Conservation (phyloP, 164 flowering plant species). For the Echeveria elegans region DNA sequence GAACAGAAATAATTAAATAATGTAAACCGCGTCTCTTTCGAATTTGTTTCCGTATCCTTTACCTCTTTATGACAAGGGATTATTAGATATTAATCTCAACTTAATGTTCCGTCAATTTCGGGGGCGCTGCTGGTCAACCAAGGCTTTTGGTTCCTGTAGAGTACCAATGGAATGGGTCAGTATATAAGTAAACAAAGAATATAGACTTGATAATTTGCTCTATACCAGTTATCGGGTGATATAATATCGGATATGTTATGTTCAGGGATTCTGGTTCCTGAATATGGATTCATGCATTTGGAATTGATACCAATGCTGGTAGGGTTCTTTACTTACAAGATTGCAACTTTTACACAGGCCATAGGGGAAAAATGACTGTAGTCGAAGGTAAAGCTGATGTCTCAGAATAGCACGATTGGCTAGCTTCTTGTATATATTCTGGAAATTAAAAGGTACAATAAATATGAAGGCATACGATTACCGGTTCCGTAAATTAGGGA, state of each 20-base stretch:
- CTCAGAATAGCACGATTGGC: background rate
- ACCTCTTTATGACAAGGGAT: no score
- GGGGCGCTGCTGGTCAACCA: slow-evolving; percentile 81
- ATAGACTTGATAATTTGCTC: no score
- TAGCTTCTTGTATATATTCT: background rate
- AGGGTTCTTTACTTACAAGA: slow-evolving; percentile 86
- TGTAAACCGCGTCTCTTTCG: slow-evolving; percentile 6
- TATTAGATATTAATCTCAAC: background rate
- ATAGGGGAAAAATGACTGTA: slow-evolving; percentile 45
- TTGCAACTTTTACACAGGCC: slow-evolving; percentile 76
- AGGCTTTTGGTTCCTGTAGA: slow-evolving; percentile 80
- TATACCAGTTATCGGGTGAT: background rate
- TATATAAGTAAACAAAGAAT: no score
- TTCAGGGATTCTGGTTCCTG: slow-evolving; percentile 65
- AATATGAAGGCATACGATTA: no score
- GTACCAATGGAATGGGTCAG: slow-evolving; percentile 86
- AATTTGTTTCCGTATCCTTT: background rate
- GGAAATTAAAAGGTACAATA: no score
- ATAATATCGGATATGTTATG: slow-evolving; percentile 10
- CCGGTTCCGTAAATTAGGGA: no score
- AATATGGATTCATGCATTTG: slow-evolving; percentile 71
- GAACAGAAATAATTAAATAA: background rate
- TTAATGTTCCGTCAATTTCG: slow-evolving; percentile 15
- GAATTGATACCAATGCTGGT: slow-evolving; percentile 87
- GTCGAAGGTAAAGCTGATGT: slow-evolving; percentile 11